phyloP scores from a whole-genome alignment of 2,329 filamentous ascomycete species.

The Alternaria incomplexa region DNA sequence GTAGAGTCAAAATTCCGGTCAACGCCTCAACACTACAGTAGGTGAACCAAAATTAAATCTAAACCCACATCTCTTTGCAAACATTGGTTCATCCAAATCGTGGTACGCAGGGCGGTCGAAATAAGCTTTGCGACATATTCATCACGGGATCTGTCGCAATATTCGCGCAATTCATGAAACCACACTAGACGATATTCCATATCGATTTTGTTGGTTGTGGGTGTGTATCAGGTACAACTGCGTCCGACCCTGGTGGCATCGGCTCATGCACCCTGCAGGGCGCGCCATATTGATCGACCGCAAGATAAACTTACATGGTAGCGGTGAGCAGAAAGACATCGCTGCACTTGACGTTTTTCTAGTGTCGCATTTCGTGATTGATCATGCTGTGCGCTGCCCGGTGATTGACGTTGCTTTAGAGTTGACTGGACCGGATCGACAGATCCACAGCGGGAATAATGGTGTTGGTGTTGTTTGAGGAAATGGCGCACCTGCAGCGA shows the following conservation, averaged over 20 bases:
- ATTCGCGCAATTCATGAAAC: conserved; percentile 1
- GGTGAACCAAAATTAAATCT: neutral
- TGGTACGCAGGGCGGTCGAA: neutral
- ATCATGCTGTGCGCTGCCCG: conserved; percentile 2
- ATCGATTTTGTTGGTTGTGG: neutral
- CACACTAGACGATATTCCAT: neutral
- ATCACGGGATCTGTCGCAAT: neutral
- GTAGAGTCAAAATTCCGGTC: neutral
- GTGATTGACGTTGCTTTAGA: conserved; percentile 26
- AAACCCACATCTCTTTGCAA: neutral
- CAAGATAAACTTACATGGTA: conserved; percentile 6
- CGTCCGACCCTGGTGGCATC: neutral
- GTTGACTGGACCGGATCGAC: conserved; percentile 20
- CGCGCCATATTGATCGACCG: neutral
- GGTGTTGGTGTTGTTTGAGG: conserved; percentile 12
- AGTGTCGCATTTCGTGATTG: conserved; percentile 2
- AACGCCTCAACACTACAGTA: neutral
- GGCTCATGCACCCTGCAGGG: conserved; percentile 10
- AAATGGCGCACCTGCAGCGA: conserved; percentile 11
- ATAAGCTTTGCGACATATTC: neutral
- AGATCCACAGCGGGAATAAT: conserved; percentile 17
- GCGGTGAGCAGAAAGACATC: conserved; percentile 5
- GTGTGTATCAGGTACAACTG: conserved; percentile 5
- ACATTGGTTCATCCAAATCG: neutral
- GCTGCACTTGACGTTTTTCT: neutral